A percentile compares a stretch with the other conserved stretches of the same genome.
Conservation (phyloP, 306 rosid genomes). For the Fragaria nilgerrensis region DNA sequence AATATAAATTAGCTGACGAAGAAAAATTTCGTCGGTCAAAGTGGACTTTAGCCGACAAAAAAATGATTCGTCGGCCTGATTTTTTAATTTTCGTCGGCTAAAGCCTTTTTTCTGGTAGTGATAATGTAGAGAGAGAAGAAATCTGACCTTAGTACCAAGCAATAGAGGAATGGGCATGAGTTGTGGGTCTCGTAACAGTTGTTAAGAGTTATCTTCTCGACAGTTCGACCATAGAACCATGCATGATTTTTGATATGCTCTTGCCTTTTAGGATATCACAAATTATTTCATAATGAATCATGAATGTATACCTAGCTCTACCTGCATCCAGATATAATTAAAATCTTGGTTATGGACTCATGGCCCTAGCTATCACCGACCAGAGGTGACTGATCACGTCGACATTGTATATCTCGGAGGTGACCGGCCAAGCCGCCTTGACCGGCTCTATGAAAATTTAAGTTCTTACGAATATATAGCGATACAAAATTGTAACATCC, state of each 20-base stretch:
- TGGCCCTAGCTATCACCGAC: background rate
- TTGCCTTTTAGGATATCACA: background rate
- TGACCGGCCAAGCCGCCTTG: background rate
- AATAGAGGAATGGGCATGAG: too few species aligned
- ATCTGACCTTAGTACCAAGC: too few species aligned
- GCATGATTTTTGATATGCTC: background rate
- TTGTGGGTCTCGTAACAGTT: background rate
- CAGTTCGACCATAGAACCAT: background rate
- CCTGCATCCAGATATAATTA: background rate
- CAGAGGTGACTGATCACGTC: background rate
- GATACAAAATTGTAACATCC: background rate
- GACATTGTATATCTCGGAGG: background rate
- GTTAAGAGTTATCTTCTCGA: background rate
- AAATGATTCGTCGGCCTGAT: too few species aligned
- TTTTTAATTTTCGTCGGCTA: too few species aligned
- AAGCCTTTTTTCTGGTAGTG: too few species aligned
- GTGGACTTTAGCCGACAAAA: too few species aligned
- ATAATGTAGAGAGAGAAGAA: too few species aligned
- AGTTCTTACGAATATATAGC: background rate
- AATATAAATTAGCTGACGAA: too few species aligned
- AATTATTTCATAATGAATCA: background rate
- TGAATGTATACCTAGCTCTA: background rate
- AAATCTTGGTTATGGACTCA: too few species aligned
- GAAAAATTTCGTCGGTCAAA: too few species aligned
- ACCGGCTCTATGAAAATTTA: background rate